Base-by-base conservation (phyloP, 1,284 basidiomycete species). In the Moesziomyces antarcticus region DNA sequence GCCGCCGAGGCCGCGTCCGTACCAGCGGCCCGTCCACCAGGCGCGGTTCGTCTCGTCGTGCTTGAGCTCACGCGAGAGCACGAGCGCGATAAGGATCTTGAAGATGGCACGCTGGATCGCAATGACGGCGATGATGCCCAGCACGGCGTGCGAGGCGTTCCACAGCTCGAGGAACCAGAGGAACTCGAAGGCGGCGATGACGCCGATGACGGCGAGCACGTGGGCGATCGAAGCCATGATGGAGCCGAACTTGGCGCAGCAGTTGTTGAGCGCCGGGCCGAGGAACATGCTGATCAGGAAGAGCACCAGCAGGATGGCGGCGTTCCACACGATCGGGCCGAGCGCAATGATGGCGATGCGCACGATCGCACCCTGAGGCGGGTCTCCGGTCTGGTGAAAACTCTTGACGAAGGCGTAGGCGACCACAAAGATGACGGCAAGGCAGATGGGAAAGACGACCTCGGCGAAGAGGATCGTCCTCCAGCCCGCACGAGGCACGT, bases 321-420 rank as follows among this genome's bases (percentile, higher is more conserved):
- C 93, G 84, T 99, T 99, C 90, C 91, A 97, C 5, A 96, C 93
- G 78, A 99, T 91, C 1, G 96, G 97, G 7, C 96, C 96, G 20
- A 99, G 86, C 11, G 96, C 89, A 76, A 99, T 91, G 80, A 99
- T 90, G 27, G 93, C 93, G 68, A 99, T 93, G 50, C 96, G 93
- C 61, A 97, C 89, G 70, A 99, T 88, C 73, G 92, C 93, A 58
- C 92, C 88, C 73, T 85, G 77, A 6, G 80, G 75, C 50, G 79
- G 79, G 65, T 80, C 78, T 56, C 73, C 70, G 27, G 45, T 56
- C 51, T 72, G 56, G 60, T 75, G 78, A 77, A 84, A 82, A 61
- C 73, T 77, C 78, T 84, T 84, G 78, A 83, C 81, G 52, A 83
- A 84, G 61, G 79, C 76, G 68, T 84, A 84, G 21, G 80, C 80